A percentile compares a stretch with the other conserved stretches of the same genome.
Evolutionary conservation across 305 asterid genomes (phyloP).

Genomic region (Fraxinus nigra): DNA sequence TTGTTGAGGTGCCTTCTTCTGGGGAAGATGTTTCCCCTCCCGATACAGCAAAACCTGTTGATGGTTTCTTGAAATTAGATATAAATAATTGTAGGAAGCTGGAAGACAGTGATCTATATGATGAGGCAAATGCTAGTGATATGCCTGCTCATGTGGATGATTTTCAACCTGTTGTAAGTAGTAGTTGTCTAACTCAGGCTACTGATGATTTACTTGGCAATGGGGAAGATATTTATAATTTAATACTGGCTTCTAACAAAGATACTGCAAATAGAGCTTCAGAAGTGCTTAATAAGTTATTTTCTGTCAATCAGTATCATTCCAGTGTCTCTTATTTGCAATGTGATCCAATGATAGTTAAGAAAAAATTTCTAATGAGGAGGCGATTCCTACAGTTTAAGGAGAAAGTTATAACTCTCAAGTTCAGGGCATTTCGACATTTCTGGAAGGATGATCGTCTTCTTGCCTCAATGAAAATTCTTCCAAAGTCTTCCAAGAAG

Average conservation of each 20-base stretch:
- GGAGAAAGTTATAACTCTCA: constrained; percentile 67
- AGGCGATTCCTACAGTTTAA: constrained; percentile 51
- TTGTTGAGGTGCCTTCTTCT: constrained; percentile 39
- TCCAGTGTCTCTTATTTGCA: constrained; percentile 26
- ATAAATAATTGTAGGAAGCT: constrained; percentile 28
- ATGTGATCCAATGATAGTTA: constrained; percentile 31
- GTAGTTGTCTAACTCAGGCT: constrained; percentile 21
- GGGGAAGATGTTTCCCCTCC: constrained; percentile 32
- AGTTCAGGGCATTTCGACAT: constrained; percentile 72
- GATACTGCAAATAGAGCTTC: constrained; percentile 41
- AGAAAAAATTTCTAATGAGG: constrained; percentile 54
- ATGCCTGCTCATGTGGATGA: constrained; percentile 20
- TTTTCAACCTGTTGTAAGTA: constrained; percentile 27
- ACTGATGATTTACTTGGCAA: constrained; percentile 22
- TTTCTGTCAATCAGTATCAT: constrained; percentile 41
- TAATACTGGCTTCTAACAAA: constrained; percentile 63
- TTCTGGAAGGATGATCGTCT: constrained; percentile 78
- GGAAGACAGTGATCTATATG: constrained; percentile 27
- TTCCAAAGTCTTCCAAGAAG: constrained; percentile 71
- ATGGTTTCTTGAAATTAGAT: constrained; percentile 28
- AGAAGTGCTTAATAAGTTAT: constrained; percentile 56
- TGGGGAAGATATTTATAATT: constrained; percentile 36
- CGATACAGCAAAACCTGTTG: constrained; percentile 29
- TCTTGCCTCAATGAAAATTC: constrained; percentile 58
- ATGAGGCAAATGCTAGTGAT: constrained; percentile 29